Evolutionary conservation across 352 stramenopile species (phyloP).

Genomic region (Phytopythium chamaehyphon): DNA sequence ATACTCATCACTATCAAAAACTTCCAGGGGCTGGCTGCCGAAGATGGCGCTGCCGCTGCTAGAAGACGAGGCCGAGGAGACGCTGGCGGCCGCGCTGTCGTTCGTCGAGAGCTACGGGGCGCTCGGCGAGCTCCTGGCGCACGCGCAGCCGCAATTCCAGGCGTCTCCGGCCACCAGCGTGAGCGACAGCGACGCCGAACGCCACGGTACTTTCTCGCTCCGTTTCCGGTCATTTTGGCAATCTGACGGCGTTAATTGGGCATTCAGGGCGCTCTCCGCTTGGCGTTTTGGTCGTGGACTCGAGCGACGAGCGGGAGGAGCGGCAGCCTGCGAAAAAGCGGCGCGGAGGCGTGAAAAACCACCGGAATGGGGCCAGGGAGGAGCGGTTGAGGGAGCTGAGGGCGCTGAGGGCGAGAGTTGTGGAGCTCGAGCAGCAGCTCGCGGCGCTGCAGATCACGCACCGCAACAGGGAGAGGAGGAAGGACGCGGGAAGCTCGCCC

Average conservation of each 20-base stretch:
- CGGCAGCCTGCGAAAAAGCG: background rate
- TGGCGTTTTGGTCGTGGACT: background rate
- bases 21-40: too few relatives aligned
- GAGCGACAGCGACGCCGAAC: too few relatives aligned
- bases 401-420: constrained; percentile 14
- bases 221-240: too few relatives aligned
- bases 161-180: too few relatives aligned
- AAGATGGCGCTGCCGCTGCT: constrained; percentile 24
- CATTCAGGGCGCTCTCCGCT: too few relatives aligned
- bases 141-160: background rate
- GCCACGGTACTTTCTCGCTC: too few relatives aligned
- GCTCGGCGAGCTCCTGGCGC: background rate
- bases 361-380: constrained; percentile 32
- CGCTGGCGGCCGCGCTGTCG: constrained; percentile 22
- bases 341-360: constrained; percentile 11
- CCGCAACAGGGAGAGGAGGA: constrained; percentile 2
- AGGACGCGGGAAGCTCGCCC: too few relatives aligned
- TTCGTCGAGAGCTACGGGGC: constrained; percentile 24
- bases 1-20: too few relatives aligned
- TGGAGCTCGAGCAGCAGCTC: constrained; percentile 12
- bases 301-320: constrained; percentile 1
- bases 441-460: constrained; percentile 5
- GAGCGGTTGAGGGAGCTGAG: constrained; percentile 26
- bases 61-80: constrained; percentile 20
- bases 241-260: too few relatives aligned